Conservation (phyloP, 1,139 yeast genomes). For the Kodamaea suecica region DNA sequence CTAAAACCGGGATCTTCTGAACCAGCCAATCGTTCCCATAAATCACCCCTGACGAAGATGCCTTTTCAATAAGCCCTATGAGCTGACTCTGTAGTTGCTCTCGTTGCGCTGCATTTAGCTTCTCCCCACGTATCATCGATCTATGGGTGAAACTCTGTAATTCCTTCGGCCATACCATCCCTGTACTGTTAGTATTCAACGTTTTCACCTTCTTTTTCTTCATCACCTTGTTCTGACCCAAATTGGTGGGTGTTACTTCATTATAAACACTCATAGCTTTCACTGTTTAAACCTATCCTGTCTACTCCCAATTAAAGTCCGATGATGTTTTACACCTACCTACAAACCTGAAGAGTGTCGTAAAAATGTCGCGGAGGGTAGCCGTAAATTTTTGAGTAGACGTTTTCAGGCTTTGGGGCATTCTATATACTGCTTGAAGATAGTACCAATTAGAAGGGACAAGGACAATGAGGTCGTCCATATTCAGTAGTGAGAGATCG, state of each 20-base stretch:
- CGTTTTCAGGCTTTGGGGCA: no score
- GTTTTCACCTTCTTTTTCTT: slow-evolving; percentile 2
- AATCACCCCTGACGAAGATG: slow-evolving; percentile 45
- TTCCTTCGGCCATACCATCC: slow-evolving; percentile 42
- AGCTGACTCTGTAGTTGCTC: slow-evolving; percentile 43
- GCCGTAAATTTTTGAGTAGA: no score
- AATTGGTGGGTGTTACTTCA: slow-evolving; percentile 17
- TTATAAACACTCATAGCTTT: slow-evolving; percentile 14
- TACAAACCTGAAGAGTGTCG: no score
- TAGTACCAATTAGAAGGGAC: no score
- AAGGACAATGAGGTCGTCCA: slow-evolving; percentile 42
- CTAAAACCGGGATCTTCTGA: slow-evolving; percentile 55
- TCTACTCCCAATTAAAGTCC: no score
- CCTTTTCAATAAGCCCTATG: slow-evolving; percentile 47
- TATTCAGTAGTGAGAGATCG: slow-evolving; percentile 27
- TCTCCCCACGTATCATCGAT: slow-evolving; percentile 37
- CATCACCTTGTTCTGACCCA: slow-evolving; percentile 2
- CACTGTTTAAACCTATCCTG: no score
- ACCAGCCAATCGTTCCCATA: slow-evolving; percentile 59
- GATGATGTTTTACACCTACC: no score
- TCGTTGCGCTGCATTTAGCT: slow-evolving; percentile 22
- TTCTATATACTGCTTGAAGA: no score
- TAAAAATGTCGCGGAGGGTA: no score
- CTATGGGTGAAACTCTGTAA: slow-evolving; percentile 46
- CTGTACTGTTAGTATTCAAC: background rate